Base-by-base conservation (phyloP, 192 early-diverging fungal species). In the Coemansia sp. region DNA sequence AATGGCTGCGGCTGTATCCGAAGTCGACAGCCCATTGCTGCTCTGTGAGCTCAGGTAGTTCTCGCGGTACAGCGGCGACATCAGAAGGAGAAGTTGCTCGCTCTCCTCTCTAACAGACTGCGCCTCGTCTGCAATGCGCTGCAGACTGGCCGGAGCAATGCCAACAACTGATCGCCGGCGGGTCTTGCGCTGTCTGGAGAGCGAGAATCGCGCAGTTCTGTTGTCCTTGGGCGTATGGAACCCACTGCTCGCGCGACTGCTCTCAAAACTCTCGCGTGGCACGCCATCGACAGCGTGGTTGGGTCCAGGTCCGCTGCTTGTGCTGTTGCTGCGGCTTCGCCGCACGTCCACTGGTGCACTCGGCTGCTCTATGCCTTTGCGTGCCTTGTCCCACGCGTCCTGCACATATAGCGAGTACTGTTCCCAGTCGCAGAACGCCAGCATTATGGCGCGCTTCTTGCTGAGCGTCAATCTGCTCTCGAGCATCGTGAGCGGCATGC, bases 341-440 rank as follows among this genome's bases (percentile, higher is more conserved):
- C 61, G 67, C 49, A 48, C 66, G 23, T n/a, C 57, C 21, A 40
- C 58, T 0, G 42, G 48, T 3, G 57, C 30, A 23, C 28, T 57
- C 20, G 73, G 70, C 67, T 75, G 73, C 34, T 62, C 60, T n/a
- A 75, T 81, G 35, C 73, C 79, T 39, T 61, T 63, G 23, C 73
- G 67, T 9, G 79, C 79, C 61, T 72, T 75, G 70, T 75, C 73
- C 79, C 79, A 81, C 4, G 70, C 79, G 34, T 81, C 79, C 61
- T 81, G 79, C 42, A 81, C 79, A 29, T 81, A 81, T 39, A 70
- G 45, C 67, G 79, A 75, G 72, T 81, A 81, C 70, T 81, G 79
- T 70, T 81, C 79, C 79, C 79, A 81, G 67, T 81, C 79, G 70
- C 79, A 75, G 58, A 81, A 81, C 12, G 79, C 79, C 34, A 81